Base-by-base conservation (phyloP, 441 rosid genomes). In the Populus hybrid region DNA sequence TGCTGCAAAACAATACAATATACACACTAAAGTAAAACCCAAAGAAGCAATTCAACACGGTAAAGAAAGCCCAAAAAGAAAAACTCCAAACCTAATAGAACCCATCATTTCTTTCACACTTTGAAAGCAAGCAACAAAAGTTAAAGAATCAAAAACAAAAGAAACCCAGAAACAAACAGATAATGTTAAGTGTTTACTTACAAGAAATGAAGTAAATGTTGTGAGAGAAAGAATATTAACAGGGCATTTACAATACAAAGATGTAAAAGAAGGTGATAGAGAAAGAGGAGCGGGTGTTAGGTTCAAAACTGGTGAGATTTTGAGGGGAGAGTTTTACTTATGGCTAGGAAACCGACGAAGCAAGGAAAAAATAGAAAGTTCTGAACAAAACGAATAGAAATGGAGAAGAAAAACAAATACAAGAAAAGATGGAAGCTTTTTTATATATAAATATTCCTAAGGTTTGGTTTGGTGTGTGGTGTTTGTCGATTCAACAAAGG, bases 281-380 rank as follows among this genome's bases (percentile, higher is more conserved):
- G 26, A 30, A 23, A 35, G 64, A 28, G 50, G 71, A 50, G 32
- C 32, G 57, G 72, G 80, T 42, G 87, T 84, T 87, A 82, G 92
- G 89, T 89, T 76, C 85, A 72, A 75, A 86, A 80, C 88, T 78
- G 90, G 89, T 84, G 84, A 74, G 86, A 80, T 76, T 79, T 71
- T 76, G 19, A 36, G n/a, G 35, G 10, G 72, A 72, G 79, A 18
- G 64, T 83, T 61, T 34, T 32, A 69, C 34, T 64, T 66, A 82
- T 72, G 71, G 69, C 68, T 34, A 46, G 8, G 66, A 79, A 69
- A 74, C 74, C 67, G 76, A 72, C 72, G 6, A 68, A 32, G 38
- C 78, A 38, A 34, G 68, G 28, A 76, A 72, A 77, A 28, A 69
- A 78, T 42, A 61, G 67, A 73, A 72, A 46, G 46, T 71, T 72